Conservation (phyloP, 2,329 filamentous ascomycete species). For the Penicillium aurantiogriseum region DNA sequence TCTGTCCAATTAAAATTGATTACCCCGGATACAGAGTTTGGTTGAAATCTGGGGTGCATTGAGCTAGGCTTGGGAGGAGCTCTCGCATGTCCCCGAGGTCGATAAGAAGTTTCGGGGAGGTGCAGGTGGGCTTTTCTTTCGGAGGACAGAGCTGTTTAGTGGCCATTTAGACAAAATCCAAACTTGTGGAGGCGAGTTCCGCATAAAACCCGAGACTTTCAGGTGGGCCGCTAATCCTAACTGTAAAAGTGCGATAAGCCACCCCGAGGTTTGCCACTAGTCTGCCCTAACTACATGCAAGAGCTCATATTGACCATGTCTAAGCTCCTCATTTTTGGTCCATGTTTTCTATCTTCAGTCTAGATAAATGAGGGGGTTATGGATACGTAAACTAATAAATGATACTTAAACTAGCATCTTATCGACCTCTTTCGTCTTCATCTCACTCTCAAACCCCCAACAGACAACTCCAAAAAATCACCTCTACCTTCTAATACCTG, state of each 20-base stretch:
- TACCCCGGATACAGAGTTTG: conserved; percentile 8
- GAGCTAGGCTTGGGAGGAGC: conserved; percentile 13
- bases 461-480: neutral
- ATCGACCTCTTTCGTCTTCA: neutral
- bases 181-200: rapidly evolving
- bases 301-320: neutral
- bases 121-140: neutral
- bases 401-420: neutral
- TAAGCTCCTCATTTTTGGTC: neutral
- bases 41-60: conserved; percentile 15
- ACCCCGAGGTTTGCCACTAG: too few species aligned
- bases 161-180: neutral
- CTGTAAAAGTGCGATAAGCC: neutral
- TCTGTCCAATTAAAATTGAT: conserved; percentile 10
- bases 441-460: neutral
- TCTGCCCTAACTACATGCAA: conserved; percentile 1
- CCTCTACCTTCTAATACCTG: neutral
- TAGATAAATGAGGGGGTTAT: neutral
- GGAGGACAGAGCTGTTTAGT: rapidly evolving
- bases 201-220: rapidly evolving
- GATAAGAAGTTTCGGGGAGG: conserved; percentile 1
- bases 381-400: neutral
- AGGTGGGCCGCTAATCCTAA: neutral
- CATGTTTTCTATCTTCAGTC: neutral
- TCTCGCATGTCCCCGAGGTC: neutral